A percentile compares a stretch with the other conserved stretches of the same genome.
Evolutionary conservation across 2,329 filamentous ascomycete species (phyloP).

Genomic region (Calonectria multiphialidica): DNA sequence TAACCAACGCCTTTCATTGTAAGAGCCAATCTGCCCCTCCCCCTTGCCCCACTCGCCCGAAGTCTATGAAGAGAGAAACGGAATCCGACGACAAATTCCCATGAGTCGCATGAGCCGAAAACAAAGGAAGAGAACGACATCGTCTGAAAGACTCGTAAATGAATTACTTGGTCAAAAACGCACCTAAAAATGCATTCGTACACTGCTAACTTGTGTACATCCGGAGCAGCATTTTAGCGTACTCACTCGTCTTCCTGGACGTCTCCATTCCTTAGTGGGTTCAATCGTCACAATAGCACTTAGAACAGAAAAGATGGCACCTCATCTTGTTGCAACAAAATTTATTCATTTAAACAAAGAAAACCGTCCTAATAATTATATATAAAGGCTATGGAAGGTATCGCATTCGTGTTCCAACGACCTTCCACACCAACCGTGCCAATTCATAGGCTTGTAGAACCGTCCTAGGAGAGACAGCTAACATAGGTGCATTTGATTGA

Average conservation of each 20-base stretch:
- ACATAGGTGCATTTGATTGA: slow-evolving; percentile 14
- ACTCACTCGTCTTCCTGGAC: neutral
- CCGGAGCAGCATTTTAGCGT: neutral
- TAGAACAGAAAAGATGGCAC: too few species aligned
- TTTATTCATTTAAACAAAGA: neutral
- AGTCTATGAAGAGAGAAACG: slow-evolving; percentile 41
- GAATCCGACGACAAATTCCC: slow-evolving; percentile 38
- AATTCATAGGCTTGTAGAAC: neutral
- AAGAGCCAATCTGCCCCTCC: neutral
- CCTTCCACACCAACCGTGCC: neutral
- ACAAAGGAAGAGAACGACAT: slow-evolving; percentile 32
- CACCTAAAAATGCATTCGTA: neutral
- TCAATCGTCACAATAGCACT: neutral
- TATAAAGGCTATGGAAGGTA: neutral
- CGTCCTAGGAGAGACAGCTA: slow-evolving; percentile 9
- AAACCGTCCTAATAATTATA: neutral
- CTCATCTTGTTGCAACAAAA: neutral
- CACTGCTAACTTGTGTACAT: neutral
- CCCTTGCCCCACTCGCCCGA: neutral
- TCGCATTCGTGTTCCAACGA: neutral
- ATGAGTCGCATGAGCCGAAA: slow-evolving; percentile 38
- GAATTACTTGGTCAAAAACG: slow-evolving; percentile 8
- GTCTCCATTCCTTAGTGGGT: too few species aligned
- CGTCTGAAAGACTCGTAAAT: slow-evolving; percentile 23
- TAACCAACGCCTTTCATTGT: neutral